Evolutionary conservation across 257 asterid species (phyloP).

Genomic region (Oldenlandia corymbosa): DNA sequence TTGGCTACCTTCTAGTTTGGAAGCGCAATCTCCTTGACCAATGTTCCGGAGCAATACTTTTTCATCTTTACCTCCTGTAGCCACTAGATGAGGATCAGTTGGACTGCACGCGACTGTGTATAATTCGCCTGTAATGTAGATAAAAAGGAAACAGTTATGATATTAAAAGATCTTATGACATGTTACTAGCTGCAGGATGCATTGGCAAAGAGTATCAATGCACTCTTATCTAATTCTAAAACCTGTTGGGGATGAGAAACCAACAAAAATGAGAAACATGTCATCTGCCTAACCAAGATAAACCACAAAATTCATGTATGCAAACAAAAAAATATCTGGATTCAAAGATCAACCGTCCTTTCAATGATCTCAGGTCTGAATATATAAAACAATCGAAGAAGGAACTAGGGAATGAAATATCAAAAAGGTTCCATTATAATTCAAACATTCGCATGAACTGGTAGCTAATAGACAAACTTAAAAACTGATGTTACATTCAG

Average conservation of each 20-base stretch:
- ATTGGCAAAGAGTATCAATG: neutral
- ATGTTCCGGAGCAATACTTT: constrained; percentile 81
- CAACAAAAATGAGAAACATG: no score
- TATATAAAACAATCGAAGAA: neutral
- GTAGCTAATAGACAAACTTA: neutral
- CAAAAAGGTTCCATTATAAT: neutral
- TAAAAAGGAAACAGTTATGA: neutral
- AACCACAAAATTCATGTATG: no score
- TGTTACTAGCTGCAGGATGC: neutral
- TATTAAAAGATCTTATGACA: neutral
- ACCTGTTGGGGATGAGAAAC: no score
- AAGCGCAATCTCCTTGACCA: constrained; percentile 69
- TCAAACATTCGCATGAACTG: neutral
- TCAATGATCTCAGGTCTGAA: no score
- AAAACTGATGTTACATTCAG: neutral
- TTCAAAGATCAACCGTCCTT: no score
- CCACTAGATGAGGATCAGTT: constrained; percentile 70
- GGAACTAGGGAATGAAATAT: neutral
- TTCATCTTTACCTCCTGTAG: constrained; percentile 97
- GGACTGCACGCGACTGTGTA: constrained; percentile 83
- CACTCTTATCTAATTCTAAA: neutral
- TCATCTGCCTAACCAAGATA: no score
- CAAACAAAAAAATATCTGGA: no score
- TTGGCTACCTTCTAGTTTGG: constrained; percentile 61
- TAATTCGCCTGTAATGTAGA: constrained; percentile 56